Conservation (phyloP, 202 grass and related monocot species). For the Bolboschoenoplectus hybrid region DNA sequence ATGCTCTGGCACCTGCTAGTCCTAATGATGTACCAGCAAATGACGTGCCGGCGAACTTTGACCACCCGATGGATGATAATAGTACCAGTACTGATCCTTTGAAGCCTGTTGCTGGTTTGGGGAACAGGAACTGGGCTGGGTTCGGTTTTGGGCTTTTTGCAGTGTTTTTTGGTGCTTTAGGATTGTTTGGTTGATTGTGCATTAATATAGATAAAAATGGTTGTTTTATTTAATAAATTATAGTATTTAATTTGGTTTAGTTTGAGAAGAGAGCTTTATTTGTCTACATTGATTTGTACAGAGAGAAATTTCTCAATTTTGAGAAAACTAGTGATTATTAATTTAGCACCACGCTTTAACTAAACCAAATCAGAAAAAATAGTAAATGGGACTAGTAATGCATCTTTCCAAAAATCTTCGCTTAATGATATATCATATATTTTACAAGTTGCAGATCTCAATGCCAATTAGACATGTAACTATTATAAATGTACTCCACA, state of each 20-base stretch:
- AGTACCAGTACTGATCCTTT: constrained; percentile 28
- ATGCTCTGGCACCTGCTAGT: constrained; percentile 43
- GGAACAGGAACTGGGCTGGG: constrained; percentile 24
- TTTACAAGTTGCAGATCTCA: no score
- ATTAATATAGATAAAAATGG: constrained; percentile 7
- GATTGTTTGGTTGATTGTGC: constrained; percentile 24
- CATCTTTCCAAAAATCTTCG: not conserved
- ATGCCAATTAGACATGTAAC: no score
- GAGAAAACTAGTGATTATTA: not conserved
- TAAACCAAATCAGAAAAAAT: not conserved
- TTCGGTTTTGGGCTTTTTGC: constrained; percentile 5
- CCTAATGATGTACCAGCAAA: constrained; percentile 8
- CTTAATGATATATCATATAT: not conserved
- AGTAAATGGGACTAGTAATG: not conserved
- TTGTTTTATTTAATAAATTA: constrained; percentile 34
- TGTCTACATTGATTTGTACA: constrained; percentile 1
- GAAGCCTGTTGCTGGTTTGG: constrained; percentile 35
- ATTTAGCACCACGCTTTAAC: constrained; percentile 3
- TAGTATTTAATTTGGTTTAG: constrained; percentile 31
- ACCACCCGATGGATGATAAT: constrained; percentile 70
- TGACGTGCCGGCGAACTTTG: constrained; percentile 53
- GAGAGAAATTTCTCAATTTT: not conserved
- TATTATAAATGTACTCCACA: no score
- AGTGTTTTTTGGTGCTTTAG: constrained; percentile 2
- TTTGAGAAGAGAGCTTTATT: constrained; percentile 1